Percentiles rank a stretch among this genome's conserved stretches.
Conservation (phyloP, 371 early-diverging fungal species). For the Apophysomyces trapeziformis region DNA sequence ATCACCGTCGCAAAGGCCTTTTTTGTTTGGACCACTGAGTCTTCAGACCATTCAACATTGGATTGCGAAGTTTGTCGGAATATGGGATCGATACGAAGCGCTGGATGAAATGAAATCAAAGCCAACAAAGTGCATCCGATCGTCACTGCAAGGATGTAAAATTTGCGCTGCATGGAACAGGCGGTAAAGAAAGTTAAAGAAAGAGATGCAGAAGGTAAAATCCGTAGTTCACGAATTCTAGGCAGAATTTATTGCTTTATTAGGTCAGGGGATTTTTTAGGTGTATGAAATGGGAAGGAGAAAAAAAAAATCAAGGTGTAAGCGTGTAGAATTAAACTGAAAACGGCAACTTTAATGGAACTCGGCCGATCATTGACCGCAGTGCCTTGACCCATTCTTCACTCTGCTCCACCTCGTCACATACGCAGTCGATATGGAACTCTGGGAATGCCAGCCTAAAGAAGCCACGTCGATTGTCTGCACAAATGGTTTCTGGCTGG, state of each 20-base stretch:
- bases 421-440: constrained; percentile 44
- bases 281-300: not conserved
- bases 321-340: not conserved
- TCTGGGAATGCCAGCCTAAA: constrained; percentile 45
- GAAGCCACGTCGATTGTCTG: constrained; percentile 40
- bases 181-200: not conserved
- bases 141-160: not conserved
- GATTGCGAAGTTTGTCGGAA: constrained; percentile 1
- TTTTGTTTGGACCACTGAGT: not conserved
- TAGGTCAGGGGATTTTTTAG: not conserved
- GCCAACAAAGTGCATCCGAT: not conserved
- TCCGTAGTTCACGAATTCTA: not conserved
- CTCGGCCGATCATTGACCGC: constrained; percentile 50
- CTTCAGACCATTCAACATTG: not conserved
- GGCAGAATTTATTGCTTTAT: not conserved
- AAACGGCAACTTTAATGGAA: constrained; percentile 28
- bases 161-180: not conserved
- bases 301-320: not conserved
- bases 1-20: not conserved
- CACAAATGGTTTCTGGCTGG: constrained; percentile 28
- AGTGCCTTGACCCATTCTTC: constrained; percentile 52
- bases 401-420: constrained; percentile 43
- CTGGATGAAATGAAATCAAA: constrained; percentile 3
- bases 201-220: not conserved
- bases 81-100: not conserved